These are phyloP conservation scores for Saururus chinensis DNA, from an alignment of 164 flowering plant genomes.

Conservation along the genomic window DNA sequence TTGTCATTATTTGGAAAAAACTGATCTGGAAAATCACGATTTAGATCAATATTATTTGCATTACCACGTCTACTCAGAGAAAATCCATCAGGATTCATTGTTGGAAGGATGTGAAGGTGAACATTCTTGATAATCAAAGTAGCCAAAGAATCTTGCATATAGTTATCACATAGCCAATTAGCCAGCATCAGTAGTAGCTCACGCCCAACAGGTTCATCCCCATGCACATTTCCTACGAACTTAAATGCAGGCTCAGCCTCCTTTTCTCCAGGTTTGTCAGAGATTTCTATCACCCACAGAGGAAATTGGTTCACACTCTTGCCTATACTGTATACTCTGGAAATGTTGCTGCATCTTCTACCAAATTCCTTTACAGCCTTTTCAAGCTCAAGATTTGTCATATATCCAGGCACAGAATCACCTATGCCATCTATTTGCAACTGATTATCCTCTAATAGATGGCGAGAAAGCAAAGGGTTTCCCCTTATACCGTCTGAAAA, in stretches of 20 bases:
- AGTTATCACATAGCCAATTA: constrained; percentile 91
- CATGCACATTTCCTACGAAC: constrained; percentile 95
- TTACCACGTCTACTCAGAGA: too few relatives aligned
- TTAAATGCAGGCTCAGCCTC: constrained; percentile 96
- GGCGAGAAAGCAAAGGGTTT: too few relatives aligned
- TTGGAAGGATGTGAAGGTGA: too few relatives aligned
- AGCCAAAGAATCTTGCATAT: constrained; percentile 77
- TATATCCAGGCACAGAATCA: constrained; percentile 52
- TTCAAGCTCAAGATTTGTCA: constrained; percentile 73
- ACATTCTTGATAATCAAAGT: too few relatives aligned
- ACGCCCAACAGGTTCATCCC: constrained; percentile 99
- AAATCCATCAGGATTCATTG: too few relatives aligned
- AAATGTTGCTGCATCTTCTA: constrained; percentile 57
- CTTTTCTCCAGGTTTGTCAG: constrained; percentile 70
- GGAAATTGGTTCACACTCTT: constrained; percentile 70
- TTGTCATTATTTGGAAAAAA: too few relatives aligned
- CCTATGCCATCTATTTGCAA: constrained; percentile 17
- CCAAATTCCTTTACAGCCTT: constrained; percentile 50
- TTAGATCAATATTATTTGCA: too few relatives aligned
- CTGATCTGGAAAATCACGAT: too few relatives aligned
- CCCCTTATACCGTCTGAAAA: too few relatives aligned
- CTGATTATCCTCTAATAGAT: too few relatives aligned
- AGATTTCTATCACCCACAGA: constrained; percentile 91
- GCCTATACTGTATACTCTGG: constrained; percentile 89
- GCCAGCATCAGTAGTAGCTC: constrained; percentile 75